Conservation (phyloP, 1,284 basidiomycete species). For the Fomitopsis schrenkii region DNA sequence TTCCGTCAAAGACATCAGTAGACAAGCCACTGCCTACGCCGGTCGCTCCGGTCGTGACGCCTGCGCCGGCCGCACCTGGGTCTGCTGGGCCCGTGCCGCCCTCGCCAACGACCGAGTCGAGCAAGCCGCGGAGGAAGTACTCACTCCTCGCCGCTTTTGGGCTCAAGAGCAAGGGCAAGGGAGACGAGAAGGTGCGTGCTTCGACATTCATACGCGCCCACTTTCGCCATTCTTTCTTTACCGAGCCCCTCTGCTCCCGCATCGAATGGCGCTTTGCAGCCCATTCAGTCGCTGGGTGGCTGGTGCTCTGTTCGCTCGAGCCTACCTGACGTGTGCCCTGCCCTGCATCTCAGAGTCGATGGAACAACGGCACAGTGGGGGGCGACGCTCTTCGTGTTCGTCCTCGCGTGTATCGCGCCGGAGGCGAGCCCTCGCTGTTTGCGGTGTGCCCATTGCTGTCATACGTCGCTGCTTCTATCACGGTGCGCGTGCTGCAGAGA, state of each 20-base stretch:
- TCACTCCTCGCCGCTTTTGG: conserved; percentile 22
- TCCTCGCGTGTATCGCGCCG: not conserved
- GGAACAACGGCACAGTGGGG: not conserved
- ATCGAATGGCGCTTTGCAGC: not conserved
- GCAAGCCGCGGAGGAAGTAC: conserved; percentile 17
- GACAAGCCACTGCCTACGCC: conserved; percentile 1
- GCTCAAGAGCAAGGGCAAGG: conserved; percentile 5
- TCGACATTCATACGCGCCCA: not conserved
- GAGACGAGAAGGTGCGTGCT: conserved; percentile 14
- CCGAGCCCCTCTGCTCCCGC: not conserved
- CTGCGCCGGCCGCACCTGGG: not conserved
- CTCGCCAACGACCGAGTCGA: conserved; percentile 2
- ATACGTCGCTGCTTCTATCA: too few relatives aligned
- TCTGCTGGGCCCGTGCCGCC: not conserved
- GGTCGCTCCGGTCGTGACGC: not conserved
- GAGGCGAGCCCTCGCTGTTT: not conserved
- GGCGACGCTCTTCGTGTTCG: too few relatives aligned
- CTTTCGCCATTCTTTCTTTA: not conserved
- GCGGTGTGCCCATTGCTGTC: too few relatives aligned
- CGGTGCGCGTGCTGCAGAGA: too few relatives aligned
- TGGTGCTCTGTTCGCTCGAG: not conserved
- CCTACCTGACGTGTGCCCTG: not conserved
- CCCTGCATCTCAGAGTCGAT: not conserved
- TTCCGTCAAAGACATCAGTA: not conserved
- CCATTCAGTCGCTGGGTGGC: not conserved